Evolutionary conservation across 164 flowering plant species (phyloP).

Genomic region (Umbilicus rupestris): DNA sequence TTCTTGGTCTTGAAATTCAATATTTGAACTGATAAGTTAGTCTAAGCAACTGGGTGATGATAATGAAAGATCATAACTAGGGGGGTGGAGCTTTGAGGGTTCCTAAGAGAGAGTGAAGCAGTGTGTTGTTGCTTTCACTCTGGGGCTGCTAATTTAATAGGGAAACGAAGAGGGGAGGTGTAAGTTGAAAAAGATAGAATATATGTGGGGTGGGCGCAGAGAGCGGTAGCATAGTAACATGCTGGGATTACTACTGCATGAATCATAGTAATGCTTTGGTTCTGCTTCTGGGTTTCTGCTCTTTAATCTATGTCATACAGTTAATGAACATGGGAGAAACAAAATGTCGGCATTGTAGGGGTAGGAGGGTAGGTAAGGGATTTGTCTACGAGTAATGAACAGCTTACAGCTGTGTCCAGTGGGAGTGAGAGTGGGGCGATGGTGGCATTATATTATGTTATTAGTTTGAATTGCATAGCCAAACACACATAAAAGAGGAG

Average conservation of each 20-base stretch:
- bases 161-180: background rate
- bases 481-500: too few relatives aligned
- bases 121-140: background rate
- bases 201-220: slow-evolving; percentile 12
- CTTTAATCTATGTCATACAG: background rate
- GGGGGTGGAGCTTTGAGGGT: background rate
- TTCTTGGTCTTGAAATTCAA: slow-evolving; percentile 14
- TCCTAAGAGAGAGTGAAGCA: too few relatives aligned
- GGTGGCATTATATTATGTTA: slow-evolving; percentile 4
- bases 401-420: slow-evolving; percentile 2
- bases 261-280: slow-evolving; percentile 5
- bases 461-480: too few relatives aligned
- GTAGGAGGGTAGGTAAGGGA: background rate
- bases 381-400: background rate
- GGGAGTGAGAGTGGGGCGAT: background rate
- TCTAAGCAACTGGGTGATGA: background rate
- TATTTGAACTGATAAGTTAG: background rate
- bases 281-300: background rate
- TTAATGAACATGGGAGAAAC: slow-evolving; percentile 1
- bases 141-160: slow-evolving; percentile 3
- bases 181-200: background rate
- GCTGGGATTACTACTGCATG: slow-evolving; percentile 22
- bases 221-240: slow-evolving; percentile 27
- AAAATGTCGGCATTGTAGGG: background rate
- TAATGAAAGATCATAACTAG: background rate